Evolutionary conservation across 768 basidiomycete species (phyloP).

Genomic region (Suillus clintonianus): DNA sequence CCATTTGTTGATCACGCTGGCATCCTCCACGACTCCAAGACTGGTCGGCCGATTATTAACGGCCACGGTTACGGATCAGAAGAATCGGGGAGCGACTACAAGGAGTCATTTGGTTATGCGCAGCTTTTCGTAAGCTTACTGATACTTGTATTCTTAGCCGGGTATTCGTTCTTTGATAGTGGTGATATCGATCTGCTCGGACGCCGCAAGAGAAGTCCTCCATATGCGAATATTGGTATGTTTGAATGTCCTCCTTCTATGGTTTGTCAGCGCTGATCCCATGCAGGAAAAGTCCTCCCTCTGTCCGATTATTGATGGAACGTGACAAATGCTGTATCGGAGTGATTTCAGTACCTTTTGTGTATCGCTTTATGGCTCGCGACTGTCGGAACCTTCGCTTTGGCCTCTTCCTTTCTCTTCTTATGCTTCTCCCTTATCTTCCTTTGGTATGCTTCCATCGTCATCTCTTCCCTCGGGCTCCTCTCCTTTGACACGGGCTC

Average conservation of each 20-base stretch:
- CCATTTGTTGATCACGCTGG: constrained; percentile 83
- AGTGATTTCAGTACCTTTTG: not conserved
- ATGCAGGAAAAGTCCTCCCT: constrained; percentile 34
- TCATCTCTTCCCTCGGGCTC: too few species aligned
- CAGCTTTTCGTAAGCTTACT: not conserved
- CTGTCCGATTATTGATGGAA: constrained; percentile 36
- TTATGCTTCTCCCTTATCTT: too few species aligned
- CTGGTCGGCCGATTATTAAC: constrained; percentile 62
- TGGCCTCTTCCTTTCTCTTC: too few species aligned
- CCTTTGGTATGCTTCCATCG: too few species aligned
- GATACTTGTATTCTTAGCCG: constrained; percentile 42
- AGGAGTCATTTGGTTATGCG: constrained; percentile 37
- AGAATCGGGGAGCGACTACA: constrained; percentile 45
- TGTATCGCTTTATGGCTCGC: not conserved
- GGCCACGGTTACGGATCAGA: constrained; percentile 42
- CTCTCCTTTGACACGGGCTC: too few species aligned
- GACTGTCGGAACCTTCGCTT: too few species aligned
- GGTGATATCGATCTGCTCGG: constrained; percentile 72
- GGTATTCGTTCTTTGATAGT: constrained; percentile 86
- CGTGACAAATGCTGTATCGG: not conserved
- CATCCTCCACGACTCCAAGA: constrained; percentile 73
- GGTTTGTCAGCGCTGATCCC: not conserved
- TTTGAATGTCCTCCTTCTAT: constrained; percentile 14
- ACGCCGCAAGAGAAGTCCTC: constrained; percentile 57
- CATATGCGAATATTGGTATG: constrained; percentile 66